phyloP scores from a whole-genome alignment of 169 alveolate genomes.

The Plasmodium inui region DNA sequence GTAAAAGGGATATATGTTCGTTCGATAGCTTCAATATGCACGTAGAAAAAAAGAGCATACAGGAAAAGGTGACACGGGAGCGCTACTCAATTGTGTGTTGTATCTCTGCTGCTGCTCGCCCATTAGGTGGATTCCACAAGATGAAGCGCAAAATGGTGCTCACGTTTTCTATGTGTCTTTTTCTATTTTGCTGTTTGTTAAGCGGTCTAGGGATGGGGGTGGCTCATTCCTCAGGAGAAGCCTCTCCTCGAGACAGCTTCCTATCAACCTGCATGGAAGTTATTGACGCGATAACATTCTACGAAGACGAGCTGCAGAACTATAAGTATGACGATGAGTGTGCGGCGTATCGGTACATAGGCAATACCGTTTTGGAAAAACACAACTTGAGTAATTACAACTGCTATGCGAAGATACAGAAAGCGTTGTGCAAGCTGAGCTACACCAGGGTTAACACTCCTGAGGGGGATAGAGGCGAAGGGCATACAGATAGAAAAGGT shows the following conservation, averaged over 20 bases:
- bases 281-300: slow-evolving; percentile 16
- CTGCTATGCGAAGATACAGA: slow-evolving; percentile 39
- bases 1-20: background rate
- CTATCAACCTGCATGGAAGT: slow-evolving; percentile 25
- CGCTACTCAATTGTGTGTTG: background rate
- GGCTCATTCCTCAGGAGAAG: background rate
- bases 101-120: background rate
- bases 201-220: background rate
- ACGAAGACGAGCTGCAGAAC: slow-evolving; percentile 37
- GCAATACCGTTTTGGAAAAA: slow-evolving; percentile 34
- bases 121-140: background rate
- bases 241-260: background rate
- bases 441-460: background rate
- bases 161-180: background rate
- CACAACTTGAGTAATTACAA: slow-evolving; percentile 11
- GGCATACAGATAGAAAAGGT: background rate
- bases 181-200: slow-evolving; percentile 3
- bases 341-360: slow-evolving; percentile 21
- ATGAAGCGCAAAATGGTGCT: background rate
- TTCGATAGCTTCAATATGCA: background rate
- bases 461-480: background rate
- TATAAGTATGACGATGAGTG: slow-evolving; percentile 20
- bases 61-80: background rate
- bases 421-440: slow-evolving; percentile 27
- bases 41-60: background rate